Evolutionary conservation across 73 alveolate genomes (phyloP).

Genomic region (Vitrella brassicaformis): DNA sequence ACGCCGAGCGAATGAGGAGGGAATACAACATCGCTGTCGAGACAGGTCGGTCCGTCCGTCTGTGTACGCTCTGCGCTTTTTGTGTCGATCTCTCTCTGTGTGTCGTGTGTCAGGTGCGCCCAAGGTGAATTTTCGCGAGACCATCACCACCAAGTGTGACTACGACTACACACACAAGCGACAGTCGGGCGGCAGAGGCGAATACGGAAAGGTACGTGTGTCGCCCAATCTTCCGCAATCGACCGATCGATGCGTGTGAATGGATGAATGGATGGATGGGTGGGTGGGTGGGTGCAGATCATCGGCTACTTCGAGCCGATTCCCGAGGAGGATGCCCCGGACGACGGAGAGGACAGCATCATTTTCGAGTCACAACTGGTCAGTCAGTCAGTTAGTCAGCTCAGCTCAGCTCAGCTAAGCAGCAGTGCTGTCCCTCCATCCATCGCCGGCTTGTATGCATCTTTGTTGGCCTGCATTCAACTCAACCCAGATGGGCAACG

Average conservation of each 20-base stretch:
- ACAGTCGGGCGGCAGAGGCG: conserved; percentile 91
- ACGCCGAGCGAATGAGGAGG: conserved; percentile 74
- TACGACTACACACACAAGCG: conserved; percentile 80
- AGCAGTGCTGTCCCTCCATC: not conserved
- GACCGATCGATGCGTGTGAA: too few relatives aligned
- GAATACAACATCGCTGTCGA: conserved; percentile 62
- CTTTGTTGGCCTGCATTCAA: conserved; percentile 43
- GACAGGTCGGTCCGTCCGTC: too few relatives aligned
- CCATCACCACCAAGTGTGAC: conserved; percentile 40
- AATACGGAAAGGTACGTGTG: conserved; percentile 74
- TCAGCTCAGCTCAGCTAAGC: too few relatives aligned
- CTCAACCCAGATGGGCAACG: conserved; percentile 60
- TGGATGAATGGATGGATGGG: not conserved
- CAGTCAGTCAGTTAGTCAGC: not conserved
- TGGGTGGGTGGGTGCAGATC: conserved; percentile 1
- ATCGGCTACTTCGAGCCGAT: conserved; percentile 46
- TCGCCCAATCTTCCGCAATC: too few relatives aligned
- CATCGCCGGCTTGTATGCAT: conserved; percentile 18
- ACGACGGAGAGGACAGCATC: not conserved
- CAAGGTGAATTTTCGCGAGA: conserved; percentile 86
- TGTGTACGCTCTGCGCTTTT: too few relatives aligned
- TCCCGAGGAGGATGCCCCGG: conserved; percentile 36
- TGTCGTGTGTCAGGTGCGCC: conserved; percentile 94
- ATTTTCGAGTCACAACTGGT: not conserved
- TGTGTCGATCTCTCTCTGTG: too few relatives aligned